Percentiles rank a stretch among this genome's conserved stretches.
phyloP scores from a whole-genome alignment of 1,284 basidiomycete species.

The Leucoagaricus sp. region DNA sequence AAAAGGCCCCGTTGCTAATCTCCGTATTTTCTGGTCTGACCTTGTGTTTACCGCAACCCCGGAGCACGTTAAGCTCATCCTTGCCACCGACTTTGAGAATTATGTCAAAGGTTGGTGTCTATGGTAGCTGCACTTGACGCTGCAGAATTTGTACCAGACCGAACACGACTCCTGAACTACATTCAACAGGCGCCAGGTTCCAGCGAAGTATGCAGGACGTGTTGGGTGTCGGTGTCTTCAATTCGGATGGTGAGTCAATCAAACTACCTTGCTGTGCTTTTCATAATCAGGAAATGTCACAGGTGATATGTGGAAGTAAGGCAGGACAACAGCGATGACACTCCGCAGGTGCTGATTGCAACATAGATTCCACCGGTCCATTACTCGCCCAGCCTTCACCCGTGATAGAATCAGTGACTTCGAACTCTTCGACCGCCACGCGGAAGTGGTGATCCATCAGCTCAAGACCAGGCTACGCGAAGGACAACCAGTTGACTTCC shows the following conservation, averaged over 20 bases:
- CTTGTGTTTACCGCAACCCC: conserved; percentile 39
- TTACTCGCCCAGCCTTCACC: conserved; percentile 59
- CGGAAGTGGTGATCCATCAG: conserved; percentile 40
- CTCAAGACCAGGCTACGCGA: conserved; percentile 41
- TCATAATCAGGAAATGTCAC: too few species aligned
- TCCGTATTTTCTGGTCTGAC: conserved; percentile 33
- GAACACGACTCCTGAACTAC: background rate
- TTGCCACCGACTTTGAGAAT: conserved; percentile 48
- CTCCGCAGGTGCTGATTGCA: background rate
- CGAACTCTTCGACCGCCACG: conserved; percentile 51
- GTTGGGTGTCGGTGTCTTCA: conserved; percentile 60
- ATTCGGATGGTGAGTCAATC: conserved; percentile 49
- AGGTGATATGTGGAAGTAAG: conserved; percentile 57
- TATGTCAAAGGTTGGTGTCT: conserved; percentile 42
- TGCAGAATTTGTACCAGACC: too few species aligned
- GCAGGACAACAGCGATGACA: background rate
- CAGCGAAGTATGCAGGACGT: conserved; percentile 39
- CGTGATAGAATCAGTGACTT: conserved; percentile 56
- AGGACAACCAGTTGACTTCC: conserved; percentile 53
- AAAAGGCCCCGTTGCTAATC: conserved; percentile 24
- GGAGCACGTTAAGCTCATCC: conserved; percentile 43
- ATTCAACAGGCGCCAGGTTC: conserved; percentile 35
- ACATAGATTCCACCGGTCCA: conserved; percentile 53
- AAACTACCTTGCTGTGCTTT: too few species aligned
- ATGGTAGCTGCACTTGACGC: too few species aligned